Percentiles rank a stretch among this genome's conserved stretches.
Evolutionary conservation across 2,329 filamentous ascomycete species (phyloP).

Genomic region (Xylaria sp.): DNA sequence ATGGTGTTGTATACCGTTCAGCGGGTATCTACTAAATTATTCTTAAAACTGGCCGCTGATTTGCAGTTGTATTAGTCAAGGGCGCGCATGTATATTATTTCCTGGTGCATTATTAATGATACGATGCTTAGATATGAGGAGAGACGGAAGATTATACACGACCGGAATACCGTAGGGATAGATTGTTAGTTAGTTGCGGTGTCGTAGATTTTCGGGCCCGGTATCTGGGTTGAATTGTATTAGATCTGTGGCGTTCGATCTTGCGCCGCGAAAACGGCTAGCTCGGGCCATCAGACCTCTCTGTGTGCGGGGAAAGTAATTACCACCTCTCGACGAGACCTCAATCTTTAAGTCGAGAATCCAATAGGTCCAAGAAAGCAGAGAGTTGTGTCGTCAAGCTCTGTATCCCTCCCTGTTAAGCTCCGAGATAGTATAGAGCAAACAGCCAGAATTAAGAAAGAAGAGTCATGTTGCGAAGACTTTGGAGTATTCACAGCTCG

Average conservation of each 20-base stretch:
- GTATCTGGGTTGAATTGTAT: constrained; percentile 4
- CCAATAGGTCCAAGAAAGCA: neutral
- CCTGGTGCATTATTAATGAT: neutral
- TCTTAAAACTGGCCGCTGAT: no score
- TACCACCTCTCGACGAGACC: neutral
- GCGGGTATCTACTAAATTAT: no score
- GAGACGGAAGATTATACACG: no score
- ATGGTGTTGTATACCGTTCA: no score
- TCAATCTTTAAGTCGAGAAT: neutral
- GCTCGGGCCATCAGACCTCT: neutral
- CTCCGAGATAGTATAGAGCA: neutral
- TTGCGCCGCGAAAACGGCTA: neutral
- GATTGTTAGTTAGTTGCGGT: neutral
- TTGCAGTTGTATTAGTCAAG: neutral
- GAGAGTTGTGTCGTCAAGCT: neutral
- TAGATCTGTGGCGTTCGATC: constrained; percentile 17
- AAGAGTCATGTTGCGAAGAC: neutral
- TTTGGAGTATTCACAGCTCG: no score
- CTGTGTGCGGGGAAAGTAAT: neutral
- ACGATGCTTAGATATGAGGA: no score
- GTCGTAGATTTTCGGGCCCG: neutral
- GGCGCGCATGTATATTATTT: no score
- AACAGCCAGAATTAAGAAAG: neutral
- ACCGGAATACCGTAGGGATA: neutral
- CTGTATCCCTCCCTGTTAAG: no score